Evolutionary conservation across 345 rosid genomes (phyloP), one percentile per base, ranked within the genome.

Genomic region (Chamaenerion angustifolium): DNA sequence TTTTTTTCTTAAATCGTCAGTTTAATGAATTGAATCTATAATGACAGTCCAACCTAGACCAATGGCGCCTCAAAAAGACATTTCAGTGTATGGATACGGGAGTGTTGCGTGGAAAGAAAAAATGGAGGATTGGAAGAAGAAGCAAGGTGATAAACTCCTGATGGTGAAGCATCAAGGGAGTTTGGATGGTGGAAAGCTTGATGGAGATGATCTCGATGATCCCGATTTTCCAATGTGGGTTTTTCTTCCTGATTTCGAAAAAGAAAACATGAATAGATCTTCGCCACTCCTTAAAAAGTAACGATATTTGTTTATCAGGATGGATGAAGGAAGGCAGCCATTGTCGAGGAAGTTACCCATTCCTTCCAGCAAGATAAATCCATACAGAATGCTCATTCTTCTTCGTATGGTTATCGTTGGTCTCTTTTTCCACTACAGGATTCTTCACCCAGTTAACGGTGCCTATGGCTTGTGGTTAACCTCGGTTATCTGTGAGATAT

Each of bases 91-190:
- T 48, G 76, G 81, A 37, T 70, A 67, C 21, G 81, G 78, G 49
- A 78, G 75, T 59, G 64, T 75, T 31, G 78, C 78, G 21, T 75
- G 76, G 81, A 78, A 75, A 49, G 76, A 78, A 57, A 78, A 74
- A 57, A 68, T 75, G 68, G 76, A 78, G 56, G 50, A 35, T 17
- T 72, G 76, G 72, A 68, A 68, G 41, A 61, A 65, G 50, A 62
- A 59, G 54, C 70, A 68, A 41, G 37, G 37, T 3, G 74, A 58
- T 48, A 63, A 62, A 51, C 59, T 69, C 12, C 70, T 52, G 21
- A 48, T 58, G 49, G 52, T 46, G 58, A 69, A 56, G 46, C 50
- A 57, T 35, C 62, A 66, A 19, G 3, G 37, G 8, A 31, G 37
- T 31, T 31, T 7, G 5, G 45, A 47, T 58, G 69, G 62, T 15